These are phyloP conservation scores for Trypanosoma melophagium DNA, from an alignment of 208 protist species.

Conservation along the genomic window DNA sequence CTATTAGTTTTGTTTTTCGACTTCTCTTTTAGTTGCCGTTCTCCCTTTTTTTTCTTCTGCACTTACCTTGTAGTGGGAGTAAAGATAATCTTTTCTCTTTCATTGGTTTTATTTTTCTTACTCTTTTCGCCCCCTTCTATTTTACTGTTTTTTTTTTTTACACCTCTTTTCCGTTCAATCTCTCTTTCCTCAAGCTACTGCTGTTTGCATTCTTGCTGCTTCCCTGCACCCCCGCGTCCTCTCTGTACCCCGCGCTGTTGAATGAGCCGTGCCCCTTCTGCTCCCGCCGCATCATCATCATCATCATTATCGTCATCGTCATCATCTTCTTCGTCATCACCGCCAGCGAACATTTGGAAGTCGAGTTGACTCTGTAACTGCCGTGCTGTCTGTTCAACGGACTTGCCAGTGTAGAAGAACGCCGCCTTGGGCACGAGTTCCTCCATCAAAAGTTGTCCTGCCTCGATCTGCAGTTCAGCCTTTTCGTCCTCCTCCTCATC, in stretches of 20 bases:
- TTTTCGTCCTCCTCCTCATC: slow-evolving; percentile 42
- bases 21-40: no score
- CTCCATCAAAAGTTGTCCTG: slow-evolving; percentile 71
- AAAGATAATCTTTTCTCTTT: neutral
- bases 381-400: slow-evolving; percentile 59
- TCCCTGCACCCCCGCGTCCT: slow-evolving; percentile 9
- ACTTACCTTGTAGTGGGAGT: no score
- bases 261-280: slow-evolving; percentile 4
- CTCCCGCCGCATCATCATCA: slow-evolving; percentile 20
- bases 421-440: slow-evolving; percentile 84
- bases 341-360: slow-evolving; percentile 28
- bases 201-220: slow-evolving; percentile 72
- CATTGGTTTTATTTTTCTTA: neutral
- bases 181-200: slow-evolving; percentile 35
- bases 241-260: slow-evolving; percentile 17
- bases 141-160: neutral
- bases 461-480: slow-evolving; percentile 79
- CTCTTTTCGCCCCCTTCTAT: slow-evolving; percentile 1
- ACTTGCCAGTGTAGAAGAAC: slow-evolving; percentile 88
- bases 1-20: no score
- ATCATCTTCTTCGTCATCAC: slow-evolving; percentile 61
- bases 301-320: slow-evolving; percentile 47
- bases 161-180: neutral
- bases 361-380: slow-evolving; percentile 36
- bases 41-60: no score